Base-by-base conservation (phyloP, 2,329 filamentous ascomycete species). In the Fusarium keratoplasticum region DNA sequence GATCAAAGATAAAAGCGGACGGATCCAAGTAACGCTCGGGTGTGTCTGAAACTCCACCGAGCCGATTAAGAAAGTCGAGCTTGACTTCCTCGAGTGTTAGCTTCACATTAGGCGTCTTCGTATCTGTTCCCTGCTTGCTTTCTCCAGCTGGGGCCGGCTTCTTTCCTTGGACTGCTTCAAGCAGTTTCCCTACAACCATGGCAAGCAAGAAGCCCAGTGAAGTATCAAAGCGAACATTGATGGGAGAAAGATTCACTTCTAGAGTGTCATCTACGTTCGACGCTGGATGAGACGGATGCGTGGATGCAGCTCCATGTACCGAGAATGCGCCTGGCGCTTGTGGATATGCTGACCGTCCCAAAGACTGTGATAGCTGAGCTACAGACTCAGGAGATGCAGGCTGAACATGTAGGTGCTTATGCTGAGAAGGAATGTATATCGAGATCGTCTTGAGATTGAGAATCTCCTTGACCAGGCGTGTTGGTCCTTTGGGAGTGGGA, bases 281-380 rank as follows among this genome's bases (percentile, higher is more conserved):
- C 20, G 38, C 50, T 27, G 50, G 16, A 40, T 69, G 70, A 40
- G 47, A 35, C 40, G 70, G 47, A 25, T 44, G 54, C 20, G 64
- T 54, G 25, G 77, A 62, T 20, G 70, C 8, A 11, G 72, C 64
- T 4, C 72, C 74, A 47, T 87, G 81, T 3, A 89, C 82, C 0
- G 90, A 92, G 78, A 92, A 92, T 3, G 90, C 87, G 1, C 90
- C 91, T 2, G 90, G 90, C 4, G 91, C 79, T 75, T 90, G 85
- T 0, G 87, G 86, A n/a, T 84, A 84, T 13, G 84, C 70, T 2
- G 86, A 87, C 40, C 77, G 81, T 0, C 78, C 77, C 40, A 86
- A 70, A 16, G 81, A 79, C 35, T 81, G 77, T 9, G 78, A 76
- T 8, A 82, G 72, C 27, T 80, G 74, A 10, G 77, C 67, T 4